Base-by-base conservation (phyloP, 495 filamentous ascomycete genomes). In the Cercophora sp. region DNA sequence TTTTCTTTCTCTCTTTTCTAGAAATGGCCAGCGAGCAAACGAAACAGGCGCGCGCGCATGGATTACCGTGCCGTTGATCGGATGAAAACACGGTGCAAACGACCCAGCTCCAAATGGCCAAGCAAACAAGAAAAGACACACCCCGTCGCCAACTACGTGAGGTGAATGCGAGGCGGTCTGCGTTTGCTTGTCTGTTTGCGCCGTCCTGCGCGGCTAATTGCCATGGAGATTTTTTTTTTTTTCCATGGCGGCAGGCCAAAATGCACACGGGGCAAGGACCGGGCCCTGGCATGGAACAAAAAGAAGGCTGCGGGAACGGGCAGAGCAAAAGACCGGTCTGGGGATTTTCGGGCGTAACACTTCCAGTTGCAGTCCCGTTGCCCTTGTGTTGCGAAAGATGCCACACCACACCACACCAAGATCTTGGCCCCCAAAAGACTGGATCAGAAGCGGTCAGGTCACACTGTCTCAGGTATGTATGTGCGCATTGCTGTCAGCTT, bases 281-380 rank as follows among this genome's bases (percentile, higher is more conserved):
- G 41, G 41, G 41, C 18, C 41, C 41, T 44, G 41, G 20, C 41
- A 44, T 44, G 41, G n/a, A 5, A n/a, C 24, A n/a, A 24, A 24
- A 20, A 20, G 40, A 23, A 18, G 11, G 19, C 40, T 23, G 25
- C 40, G 40, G 15, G 15, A 43, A 43, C 13, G 11, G 22, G 18
- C 19, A 24, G 40, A 5, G 15, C 9, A 23, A 10, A 18, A 13
- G 2, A 9, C 16, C 22, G 41, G 41, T n/a, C n/a, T n/a, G 22
- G 29, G 40, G 22, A 24, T 16, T 27, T 27, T 20, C 24, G 41
- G 40, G 29, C 20, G 41, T 44, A 25, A 24, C 13, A 44, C 22
- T 44, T 44, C 16, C 41, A 44, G 24, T 15, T n/a, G n/a, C n/a
- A n/a, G n/a, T n/a, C n/a, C n/a, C n/a, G n/a, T 41, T 8, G 37